Conservation (phyloP, 2,329 filamentous ascomycete species). For the Xylariaceae sp. region DNA sequence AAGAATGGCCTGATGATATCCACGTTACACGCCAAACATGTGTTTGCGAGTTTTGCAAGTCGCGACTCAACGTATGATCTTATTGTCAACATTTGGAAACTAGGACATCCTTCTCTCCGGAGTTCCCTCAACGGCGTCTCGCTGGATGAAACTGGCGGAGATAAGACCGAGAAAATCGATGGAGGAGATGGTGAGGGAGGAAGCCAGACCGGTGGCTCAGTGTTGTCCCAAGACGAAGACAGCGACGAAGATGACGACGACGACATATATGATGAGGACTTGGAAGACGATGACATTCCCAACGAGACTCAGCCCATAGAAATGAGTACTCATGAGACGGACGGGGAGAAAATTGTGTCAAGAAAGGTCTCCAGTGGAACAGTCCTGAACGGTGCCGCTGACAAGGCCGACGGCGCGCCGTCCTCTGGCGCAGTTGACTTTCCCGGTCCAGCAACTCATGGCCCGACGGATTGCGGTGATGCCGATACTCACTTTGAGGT, state of each 20-base stretch:
- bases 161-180: constrained; percentile 85
- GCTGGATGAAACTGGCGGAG: constrained; percentile 76
- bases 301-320: constrained; percentile 40
- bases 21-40: constrained; percentile 89
- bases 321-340: constrained; percentile 45
- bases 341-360: constrained; percentile 60
- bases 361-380: constrained; percentile 69
- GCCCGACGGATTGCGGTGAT: constrained; percentile 83
- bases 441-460: constrained; percentile 79
- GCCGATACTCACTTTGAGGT: constrained; percentile 77
- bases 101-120: constrained; percentile 87
- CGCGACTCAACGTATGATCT: constrained; percentile 95
- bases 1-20: constrained; percentile 97
- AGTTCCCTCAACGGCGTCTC: constrained; percentile 88
- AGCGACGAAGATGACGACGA: constrained; percentile 72
- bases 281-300: constrained; percentile 63
- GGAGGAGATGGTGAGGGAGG: constrained; percentile 43
- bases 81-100: constrained; percentile 97
- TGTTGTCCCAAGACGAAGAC: constrained; percentile 61
- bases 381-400: constrained; percentile 43
- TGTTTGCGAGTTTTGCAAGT: constrained; percentile 93
- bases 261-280: constrained; percentile 77
- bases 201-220: constrained; percentile 53
- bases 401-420: constrained; percentile 51
- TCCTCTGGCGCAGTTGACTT: constrained; percentile 59